These are phyloP conservation scores for Tricholoma furcatifolium DNA, from an alignment of 768 basidiomycete species.

Conservation along the genomic window DNA sequence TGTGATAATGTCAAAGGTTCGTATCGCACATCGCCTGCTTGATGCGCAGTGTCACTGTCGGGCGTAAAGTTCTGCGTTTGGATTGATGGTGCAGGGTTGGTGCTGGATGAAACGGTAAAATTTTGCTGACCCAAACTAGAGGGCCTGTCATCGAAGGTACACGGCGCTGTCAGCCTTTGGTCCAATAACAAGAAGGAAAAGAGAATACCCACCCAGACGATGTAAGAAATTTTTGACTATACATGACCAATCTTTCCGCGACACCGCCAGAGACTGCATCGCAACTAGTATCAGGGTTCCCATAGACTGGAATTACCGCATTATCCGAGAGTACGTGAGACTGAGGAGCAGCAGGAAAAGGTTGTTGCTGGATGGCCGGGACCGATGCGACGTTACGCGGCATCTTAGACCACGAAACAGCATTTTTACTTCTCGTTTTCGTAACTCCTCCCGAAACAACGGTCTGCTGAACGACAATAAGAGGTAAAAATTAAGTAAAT, in stretches of 20 bases:
- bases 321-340: constrained; percentile 5
- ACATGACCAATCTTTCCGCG: constrained; percentile 48
- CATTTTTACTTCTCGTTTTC: constrained; percentile 20
- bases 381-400: constrained; percentile 10
- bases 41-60: constrained; percentile 5
- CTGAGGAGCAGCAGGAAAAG: not conserved
- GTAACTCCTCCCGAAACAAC: constrained; percentile 27
- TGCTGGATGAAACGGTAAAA: constrained; percentile 2
- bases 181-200: not conserved
- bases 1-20: constrained; percentile 46
- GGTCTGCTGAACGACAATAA: constrained; percentile 11
- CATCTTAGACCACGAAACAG: constrained; percentile 6
- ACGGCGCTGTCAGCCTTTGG: constrained; percentile 11
- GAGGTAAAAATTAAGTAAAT: constrained; percentile 4
- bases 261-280: constrained; percentile 32
- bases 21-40: constrained; percentile 9
- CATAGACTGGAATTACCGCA: constrained; percentile 6
- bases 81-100: constrained; percentile 11
- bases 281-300: constrained; percentile 26
- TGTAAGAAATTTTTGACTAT: constrained; percentile 44
- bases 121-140: constrained; percentile 1
- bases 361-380: constrained; percentile 8
- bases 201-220: constrained; percentile 42
- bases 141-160: constrained; percentile 15
- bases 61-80: constrained; percentile 1